Conservation (phyloP, 1,284 basidiomycete genomes). For the Phylloboletellus chloephorus region DNA sequence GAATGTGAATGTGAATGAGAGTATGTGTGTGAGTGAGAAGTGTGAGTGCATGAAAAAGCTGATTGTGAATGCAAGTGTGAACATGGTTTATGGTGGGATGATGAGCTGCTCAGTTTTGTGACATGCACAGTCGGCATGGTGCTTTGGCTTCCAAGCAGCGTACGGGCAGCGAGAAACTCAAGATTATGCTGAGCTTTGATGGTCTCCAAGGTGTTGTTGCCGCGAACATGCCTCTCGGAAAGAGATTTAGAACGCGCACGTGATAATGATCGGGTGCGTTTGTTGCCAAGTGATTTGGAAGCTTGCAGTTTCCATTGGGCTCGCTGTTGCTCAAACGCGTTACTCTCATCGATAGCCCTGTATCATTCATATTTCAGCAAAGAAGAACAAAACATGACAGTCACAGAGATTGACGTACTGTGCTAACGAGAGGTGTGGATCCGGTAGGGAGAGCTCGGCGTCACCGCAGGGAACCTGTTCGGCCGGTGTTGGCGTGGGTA, state of each 20-base stretch:
- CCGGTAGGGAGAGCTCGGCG: conserved; percentile 50
- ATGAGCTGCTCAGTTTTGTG: conserved; percentile 17
- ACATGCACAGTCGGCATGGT: conserved; percentile 45
- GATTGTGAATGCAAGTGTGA: conserved; percentile 29
- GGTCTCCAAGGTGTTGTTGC: conserved; percentile 18
- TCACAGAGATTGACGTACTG: conserved; percentile 42
- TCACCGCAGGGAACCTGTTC: conserved; percentile 41
- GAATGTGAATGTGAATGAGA: conserved; percentile 45
- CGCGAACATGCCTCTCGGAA: conserved; percentile 33
- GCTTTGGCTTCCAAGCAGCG: conserved; percentile 57
- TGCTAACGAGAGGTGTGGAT: conserved; percentile 55
- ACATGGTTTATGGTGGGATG: conserved; percentile 25
- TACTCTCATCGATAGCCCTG: conserved; percentile 63
- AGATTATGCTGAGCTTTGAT: conserved; percentile 34
- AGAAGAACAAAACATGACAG: conserved; percentile 2
- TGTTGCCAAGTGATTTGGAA: conserved; percentile 58
- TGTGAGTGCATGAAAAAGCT: conserved; percentile 18
- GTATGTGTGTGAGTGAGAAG: conserved; percentile 31
- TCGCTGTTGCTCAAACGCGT: conserved; percentile 55
- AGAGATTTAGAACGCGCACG: conserved; percentile 59
- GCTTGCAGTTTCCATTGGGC: conserved; percentile 62
- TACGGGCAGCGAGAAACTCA: conserved; percentile 56
- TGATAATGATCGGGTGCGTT: conserved; percentile 53
- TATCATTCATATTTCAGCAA: neutral
- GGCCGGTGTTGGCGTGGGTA: conserved; percentile 12